Evolutionary conservation across 2,329 filamentous ascomycete species (phyloP).

Genomic region (Fonsecaea multimorphosa): DNA sequence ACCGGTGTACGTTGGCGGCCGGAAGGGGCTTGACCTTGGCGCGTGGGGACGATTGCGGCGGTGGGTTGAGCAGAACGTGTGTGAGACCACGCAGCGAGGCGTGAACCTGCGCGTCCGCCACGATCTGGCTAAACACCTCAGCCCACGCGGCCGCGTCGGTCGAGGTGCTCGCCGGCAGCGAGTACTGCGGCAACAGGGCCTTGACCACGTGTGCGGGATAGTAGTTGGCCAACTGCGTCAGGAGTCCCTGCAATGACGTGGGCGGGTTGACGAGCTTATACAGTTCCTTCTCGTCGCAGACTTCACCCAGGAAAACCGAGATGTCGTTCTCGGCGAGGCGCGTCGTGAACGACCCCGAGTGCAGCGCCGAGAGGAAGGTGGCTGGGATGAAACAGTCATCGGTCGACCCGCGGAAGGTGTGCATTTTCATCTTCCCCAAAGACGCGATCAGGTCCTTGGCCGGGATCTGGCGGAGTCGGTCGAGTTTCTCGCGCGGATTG

Average conservation of each 20-base stretch:
- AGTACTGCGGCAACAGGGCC: slow-evolving; percentile 47
- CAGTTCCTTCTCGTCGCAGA: slow-evolving; percentile 53
- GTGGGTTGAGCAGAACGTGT: slow-evolving; percentile 38
- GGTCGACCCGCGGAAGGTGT: slow-evolving; percentile 56
- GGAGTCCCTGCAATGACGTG: slow-evolving; percentile 46
- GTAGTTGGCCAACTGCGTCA: slow-evolving; percentile 52
- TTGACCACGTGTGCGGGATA: slow-evolving; percentile 50
- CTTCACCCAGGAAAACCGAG: slow-evolving; percentile 52
- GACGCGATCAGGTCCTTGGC: slow-evolving; percentile 45
- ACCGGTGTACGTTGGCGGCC: slow-evolving; percentile 31
- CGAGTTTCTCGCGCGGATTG: slow-evolving; percentile 44
- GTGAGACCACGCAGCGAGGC: slow-evolving; percentile 47
- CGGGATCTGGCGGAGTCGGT: slow-evolving; percentile 44
- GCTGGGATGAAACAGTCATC: slow-evolving; percentile 51
- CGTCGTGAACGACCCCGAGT: slow-evolving; percentile 46
- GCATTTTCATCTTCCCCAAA: slow-evolving; percentile 50
- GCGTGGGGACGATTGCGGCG: neutral
- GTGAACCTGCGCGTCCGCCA: slow-evolving; percentile 51
- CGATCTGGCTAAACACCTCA: slow-evolving; percentile 52
- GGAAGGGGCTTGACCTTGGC: slow-evolving; percentile 23
- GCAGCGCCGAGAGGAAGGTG: slow-evolving; percentile 49
- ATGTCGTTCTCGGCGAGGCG: slow-evolving; percentile 47
- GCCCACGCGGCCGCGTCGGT: slow-evolving; percentile 39
- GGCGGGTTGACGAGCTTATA: slow-evolving; percentile 52
- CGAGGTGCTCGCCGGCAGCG: slow-evolving; percentile 40